Conservation (phyloP, 1,284 basidiomycete genomes). For the Cryptococcus depauperatus region DNA sequence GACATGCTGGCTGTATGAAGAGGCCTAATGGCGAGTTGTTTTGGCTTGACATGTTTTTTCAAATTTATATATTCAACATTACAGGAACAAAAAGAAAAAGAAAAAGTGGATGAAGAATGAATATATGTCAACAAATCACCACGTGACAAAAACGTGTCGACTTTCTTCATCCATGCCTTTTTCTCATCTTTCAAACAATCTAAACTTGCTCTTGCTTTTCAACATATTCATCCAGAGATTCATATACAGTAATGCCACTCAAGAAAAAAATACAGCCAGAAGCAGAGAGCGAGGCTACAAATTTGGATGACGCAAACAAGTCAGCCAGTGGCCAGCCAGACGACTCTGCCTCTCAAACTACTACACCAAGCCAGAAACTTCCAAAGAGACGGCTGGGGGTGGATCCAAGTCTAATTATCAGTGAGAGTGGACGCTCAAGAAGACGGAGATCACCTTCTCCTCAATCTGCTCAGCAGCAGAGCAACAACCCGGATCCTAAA, state of each 20-base stretch:
- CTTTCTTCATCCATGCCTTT: too few species aligned
- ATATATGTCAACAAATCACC: too few species aligned
- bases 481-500: slow-evolving; percentile 22
- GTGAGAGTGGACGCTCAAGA: slow-evolving; percentile 17
- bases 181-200: too few species aligned
- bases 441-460: slow-evolving; percentile 21
- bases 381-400: slow-evolving; percentile 21
- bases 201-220: too few species aligned
- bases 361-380: background rate
- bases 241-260: too few species aligned
- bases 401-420: slow-evolving; percentile 27
- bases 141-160: too few species aligned
- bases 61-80: too few species aligned
- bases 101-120: too few species aligned
- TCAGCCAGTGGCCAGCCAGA: background rate
- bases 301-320: background rate
- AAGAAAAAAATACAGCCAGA: slow-evolving; percentile 2
- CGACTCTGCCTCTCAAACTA: background rate
- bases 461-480: slow-evolving; percentile 9
- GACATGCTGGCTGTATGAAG: slow-evolving; percentile 45
- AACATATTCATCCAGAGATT: too few species aligned
- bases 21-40: slow-evolving; percentile 29
- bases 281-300: too few species aligned
- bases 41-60: too few species aligned
- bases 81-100: too few species aligned